Conservation (phyloP, 2,329 filamentous ascomycete genomes). For the Pleomassaria siparia region DNA sequence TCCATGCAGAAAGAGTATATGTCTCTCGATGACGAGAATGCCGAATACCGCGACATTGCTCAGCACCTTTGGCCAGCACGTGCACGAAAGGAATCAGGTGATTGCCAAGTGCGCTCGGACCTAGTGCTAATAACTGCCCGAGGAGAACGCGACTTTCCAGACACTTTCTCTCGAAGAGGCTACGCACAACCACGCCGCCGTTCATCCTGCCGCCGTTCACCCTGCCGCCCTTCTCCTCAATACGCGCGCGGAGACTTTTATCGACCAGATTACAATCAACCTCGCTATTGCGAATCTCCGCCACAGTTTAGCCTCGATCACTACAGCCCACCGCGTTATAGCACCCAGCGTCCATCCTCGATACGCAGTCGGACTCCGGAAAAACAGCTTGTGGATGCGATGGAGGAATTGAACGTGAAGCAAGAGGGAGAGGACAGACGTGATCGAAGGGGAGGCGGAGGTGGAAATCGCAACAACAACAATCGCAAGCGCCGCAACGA, state of each 20-base stretch:
- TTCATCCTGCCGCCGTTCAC: neutral
- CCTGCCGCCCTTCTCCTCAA: neutral
- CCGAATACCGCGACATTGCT: no score
- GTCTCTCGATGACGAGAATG: no score
- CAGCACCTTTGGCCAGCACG: no score
- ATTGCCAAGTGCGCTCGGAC: no score
- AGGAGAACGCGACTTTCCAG: no score
- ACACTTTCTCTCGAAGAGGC: no score
- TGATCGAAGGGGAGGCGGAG: constrained; percentile 22
- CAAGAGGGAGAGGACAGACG: constrained; percentile 32
- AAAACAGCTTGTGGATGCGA: constrained; percentile 15
- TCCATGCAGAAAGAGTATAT: no score
- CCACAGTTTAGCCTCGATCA: constrained; percentile 7
- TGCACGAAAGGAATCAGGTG: no score
- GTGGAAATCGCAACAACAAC: constrained; percentile 19
- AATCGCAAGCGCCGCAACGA: constrained; percentile 33
- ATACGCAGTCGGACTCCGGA: neutral
- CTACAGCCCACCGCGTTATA: constrained; percentile 6
- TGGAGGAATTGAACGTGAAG: constrained; percentile 33
- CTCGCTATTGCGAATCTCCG: neutral
- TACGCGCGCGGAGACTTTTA: neutral
- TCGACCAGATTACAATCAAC: neutral
- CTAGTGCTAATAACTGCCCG: no score
- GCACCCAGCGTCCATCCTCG: neutral
- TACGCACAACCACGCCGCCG: neutral